Percentiles rank a stretch among this genome's conserved stretches.
Evolutionary conservation across 768 basidiomycete genomes (phyloP).

Genomic region (Boletus sp.): DNA sequence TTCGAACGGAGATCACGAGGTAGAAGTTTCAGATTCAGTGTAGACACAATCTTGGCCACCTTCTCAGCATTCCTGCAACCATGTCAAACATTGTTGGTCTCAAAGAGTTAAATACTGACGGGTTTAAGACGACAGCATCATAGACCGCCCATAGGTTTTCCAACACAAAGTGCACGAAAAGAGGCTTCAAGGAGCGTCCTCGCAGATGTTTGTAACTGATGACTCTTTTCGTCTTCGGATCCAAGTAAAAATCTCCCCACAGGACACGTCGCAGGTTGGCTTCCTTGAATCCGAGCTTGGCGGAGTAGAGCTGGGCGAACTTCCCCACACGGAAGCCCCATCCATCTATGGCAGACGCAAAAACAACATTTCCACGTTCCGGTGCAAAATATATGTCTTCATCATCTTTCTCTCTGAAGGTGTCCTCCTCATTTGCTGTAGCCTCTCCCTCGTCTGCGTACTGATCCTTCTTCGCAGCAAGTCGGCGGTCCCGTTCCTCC

Average conservation of each 20-base stretch:
- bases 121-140: slow-evolving; percentile 81
- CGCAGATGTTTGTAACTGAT: slow-evolving; percentile 87
- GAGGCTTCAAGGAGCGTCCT: slow-evolving; percentile 84
- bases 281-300: slow-evolving; percentile 89
- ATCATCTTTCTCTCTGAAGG: slow-evolving; percentile 94
- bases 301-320: slow-evolving; percentile 89
- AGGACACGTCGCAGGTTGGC: slow-evolving; percentile 78
- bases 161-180: slow-evolving; percentile 96
- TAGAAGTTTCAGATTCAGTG: slow-evolving; percentile 77
- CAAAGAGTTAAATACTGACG: slow-evolving; percentile 53
- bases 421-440: slow-evolving; percentile 53
- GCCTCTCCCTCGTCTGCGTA: slow-evolving; percentile 65
- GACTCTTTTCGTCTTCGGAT: slow-evolving; percentile 92
- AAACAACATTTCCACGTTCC: slow-evolving; percentile 92
- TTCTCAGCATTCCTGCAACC: slow-evolving; percentile 78
- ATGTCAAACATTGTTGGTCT: slow-evolving; percentile 9
- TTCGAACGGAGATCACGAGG: slow-evolving; percentile 91
- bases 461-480: slow-evolving; percentile 71
- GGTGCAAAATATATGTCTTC: slow-evolving; percentile 98
- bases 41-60: slow-evolving; percentile 78
- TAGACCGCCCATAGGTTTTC: slow-evolving; percentile 99
- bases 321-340: slow-evolving; percentile 96
- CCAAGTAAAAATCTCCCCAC: slow-evolving; percentile 97
- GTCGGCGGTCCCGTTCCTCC: slow-evolving; percentile 83
- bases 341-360: slow-evolving; percentile 92